phyloP scores from a whole-genome alignment of 208 protist species.

The Trypanosoma lewisi region DNA sequence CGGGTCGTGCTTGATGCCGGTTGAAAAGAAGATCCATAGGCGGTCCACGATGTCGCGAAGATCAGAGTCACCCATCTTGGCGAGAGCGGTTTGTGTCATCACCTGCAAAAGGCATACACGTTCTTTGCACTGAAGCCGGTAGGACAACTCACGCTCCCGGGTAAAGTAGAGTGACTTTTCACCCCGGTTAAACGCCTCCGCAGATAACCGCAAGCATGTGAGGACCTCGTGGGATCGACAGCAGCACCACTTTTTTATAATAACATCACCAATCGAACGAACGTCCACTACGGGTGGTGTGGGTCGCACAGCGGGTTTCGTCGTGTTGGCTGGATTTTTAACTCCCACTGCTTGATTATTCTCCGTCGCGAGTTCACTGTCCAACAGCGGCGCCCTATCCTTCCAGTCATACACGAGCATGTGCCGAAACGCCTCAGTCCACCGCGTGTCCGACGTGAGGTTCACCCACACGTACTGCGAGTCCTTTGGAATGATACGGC shows the following conservation, averaged over 20 bases:
- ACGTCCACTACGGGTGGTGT: constrained; percentile 9
- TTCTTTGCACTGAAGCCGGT: constrained; percentile 45
- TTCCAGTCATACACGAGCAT: constrained; percentile 42
- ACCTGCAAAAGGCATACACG: constrained; percentile 41
- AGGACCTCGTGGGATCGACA: constrained; percentile 63
- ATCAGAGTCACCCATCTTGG: constrained; percentile 26
- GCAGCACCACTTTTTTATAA: constrained; percentile 65
- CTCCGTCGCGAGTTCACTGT: not conserved
- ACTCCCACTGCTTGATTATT: not conserved
- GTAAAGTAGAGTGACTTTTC: constrained; percentile 43
- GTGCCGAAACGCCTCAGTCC: constrained; percentile 39
- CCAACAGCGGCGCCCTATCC: constrained; percentile 17
- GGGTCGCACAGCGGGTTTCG: not conserved
- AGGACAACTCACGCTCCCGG: constrained; percentile 45
- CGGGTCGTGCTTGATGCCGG: constrained; percentile 58
- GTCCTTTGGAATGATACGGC: constrained; percentile 39
- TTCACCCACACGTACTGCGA: constrained; percentile 63
- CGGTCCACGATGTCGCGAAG: constrained; percentile 59
- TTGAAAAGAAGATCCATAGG: constrained; percentile 65
- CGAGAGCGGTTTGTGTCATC: constrained; percentile 33
- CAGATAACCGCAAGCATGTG: constrained; percentile 48
- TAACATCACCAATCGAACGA: constrained; percentile 54
- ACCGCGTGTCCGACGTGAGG: constrained; percentile 50
- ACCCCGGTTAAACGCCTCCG: constrained; percentile 51
- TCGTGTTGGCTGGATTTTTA: not conserved